A percentile compares a stretch with the other conserved stretches of the same genome.
Evolutionary conservation across 2,329 filamentous ascomycete species (phyloP).

Genomic region (Blastomyces percursus): DNA sequence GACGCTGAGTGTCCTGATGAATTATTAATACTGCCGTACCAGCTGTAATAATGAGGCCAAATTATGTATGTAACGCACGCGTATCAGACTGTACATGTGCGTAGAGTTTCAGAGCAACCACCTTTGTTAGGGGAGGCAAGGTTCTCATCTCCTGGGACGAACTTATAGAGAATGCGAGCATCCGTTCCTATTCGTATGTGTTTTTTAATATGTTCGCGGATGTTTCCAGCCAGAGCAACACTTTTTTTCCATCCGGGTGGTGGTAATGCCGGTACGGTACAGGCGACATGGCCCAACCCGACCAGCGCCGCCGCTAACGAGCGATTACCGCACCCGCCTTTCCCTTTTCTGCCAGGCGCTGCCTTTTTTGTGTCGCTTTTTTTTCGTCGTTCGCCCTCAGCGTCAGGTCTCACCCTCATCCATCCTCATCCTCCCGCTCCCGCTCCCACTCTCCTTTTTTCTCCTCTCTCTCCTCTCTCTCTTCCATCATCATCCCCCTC

Average conservation of each 20-base stretch:
- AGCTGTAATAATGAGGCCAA: neutral
- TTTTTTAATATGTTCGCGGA: no score
- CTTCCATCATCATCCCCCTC: slow-evolving; percentile 16
- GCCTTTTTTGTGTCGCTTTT: neutral
- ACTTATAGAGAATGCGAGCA: no score
- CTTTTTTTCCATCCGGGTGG: no score
- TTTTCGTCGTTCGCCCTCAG: neutral
- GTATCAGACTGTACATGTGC: neutral
- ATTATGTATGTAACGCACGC: neutral
- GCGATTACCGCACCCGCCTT: neutral
- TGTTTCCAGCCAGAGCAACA: neutral
- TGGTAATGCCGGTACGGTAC: neutral
- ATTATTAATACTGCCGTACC: no score
- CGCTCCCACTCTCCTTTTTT: slow-evolving; percentile 16
- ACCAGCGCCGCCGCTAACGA: neutral
- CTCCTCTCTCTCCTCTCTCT: slow-evolving; percentile 12
- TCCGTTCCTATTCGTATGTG: no score
- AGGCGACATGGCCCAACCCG: neutral
- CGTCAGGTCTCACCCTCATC: neutral
- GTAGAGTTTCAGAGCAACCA: no score
- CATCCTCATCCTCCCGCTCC: slow-evolving; percentile 9
- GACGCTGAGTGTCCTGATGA: no score
- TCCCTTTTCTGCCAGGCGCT: neutral
- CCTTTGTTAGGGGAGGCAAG: no score
- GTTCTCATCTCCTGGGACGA: no score